These are phyloP conservation scores for Stachybotrys chlorohalonatus DNA, from an alignment of 2,329 filamentous ascomycete genomes.

Conservation along the genomic window DNA sequence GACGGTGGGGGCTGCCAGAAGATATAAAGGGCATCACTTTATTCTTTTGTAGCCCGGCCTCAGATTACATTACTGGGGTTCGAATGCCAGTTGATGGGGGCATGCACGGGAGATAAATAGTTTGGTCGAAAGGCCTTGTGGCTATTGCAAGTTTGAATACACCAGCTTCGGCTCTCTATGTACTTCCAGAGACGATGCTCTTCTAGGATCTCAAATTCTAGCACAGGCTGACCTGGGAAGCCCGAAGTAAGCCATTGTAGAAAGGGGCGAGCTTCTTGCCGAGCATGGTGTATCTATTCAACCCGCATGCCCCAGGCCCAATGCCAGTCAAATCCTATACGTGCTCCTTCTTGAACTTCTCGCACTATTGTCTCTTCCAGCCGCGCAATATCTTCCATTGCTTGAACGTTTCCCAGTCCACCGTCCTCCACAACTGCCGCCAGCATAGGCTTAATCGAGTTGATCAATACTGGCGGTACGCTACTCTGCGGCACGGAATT, in stretches of 20 bases:
- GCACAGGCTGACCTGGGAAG: no score
- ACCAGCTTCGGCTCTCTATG: no score
- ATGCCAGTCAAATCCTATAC: neutral
- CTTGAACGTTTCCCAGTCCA: neutral
- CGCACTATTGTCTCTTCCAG: neutral
- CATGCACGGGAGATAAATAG: conserved; percentile 1
- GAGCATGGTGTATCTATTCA: no score
- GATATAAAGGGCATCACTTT: conserved; percentile 2
- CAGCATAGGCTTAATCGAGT: neutral
- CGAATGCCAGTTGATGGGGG: conserved; percentile 2
- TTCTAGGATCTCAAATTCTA: no score
- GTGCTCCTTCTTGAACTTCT: neutral
- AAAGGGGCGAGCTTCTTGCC: no score
- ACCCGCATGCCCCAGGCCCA: neutral
- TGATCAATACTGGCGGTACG: neutral
- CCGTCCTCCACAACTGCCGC: neutral
- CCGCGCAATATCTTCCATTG: neutral
- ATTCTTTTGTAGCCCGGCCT: conserved; percentile 2
- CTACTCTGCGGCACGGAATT: neutral
- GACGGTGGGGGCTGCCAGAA: conserved; percentile 1
- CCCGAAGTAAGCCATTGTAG: no score
- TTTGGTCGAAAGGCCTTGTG: no score
- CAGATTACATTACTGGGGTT: conserved; percentile 2
- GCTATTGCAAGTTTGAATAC: neutral
- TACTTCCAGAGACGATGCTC: no score